A percentile compares a stretch with the other conserved stretches of the same genome.
Evolutionary conservation across 2,329 filamentous ascomycete species (phyloP).

Genomic region (Lomentospora prolificans): DNA sequence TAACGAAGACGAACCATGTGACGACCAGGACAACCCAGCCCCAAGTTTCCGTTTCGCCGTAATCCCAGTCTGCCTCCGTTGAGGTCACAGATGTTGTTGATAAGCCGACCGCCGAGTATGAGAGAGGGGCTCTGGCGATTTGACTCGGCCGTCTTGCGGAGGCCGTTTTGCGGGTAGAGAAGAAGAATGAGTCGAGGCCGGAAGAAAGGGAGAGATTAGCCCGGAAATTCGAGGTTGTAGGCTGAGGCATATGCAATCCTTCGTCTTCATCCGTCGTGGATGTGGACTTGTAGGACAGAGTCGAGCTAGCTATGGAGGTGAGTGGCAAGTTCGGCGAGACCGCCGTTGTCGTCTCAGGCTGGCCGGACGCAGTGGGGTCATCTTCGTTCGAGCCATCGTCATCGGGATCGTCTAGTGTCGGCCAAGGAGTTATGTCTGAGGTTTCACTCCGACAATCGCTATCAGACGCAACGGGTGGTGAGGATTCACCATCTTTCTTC

Average conservation of each 20-base stretch:
- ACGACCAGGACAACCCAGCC: constrained; percentile 85
- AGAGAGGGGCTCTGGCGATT: constrained; percentile 50
- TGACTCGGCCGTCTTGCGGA: constrained; percentile 38
- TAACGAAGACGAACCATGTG: constrained; percentile 93
- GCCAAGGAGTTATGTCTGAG: constrained; percentile 11
- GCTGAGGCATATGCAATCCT: constrained; percentile 50
- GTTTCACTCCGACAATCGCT: constrained; percentile 4
- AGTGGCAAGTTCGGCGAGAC: constrained; percentile 4
- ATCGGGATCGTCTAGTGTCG: constrained; percentile 8
- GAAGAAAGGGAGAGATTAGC: constrained; percentile 38
- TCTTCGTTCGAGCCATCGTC: constrained; percentile 5
- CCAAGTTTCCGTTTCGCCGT: constrained; percentile 95
- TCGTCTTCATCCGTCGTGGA: constrained; percentile 78
- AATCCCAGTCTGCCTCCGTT: constrained; percentile 64
- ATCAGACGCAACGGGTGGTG: neutral
- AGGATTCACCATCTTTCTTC: neutral
- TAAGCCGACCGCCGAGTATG: constrained; percentile 42
- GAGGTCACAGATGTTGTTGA: constrained; percentile 36
- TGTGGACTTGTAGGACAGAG: constrained; percentile 50
- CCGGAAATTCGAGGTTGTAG: constrained; percentile 31
- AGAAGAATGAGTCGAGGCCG: constrained; percentile 58
- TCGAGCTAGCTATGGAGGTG: constrained; percentile 30
- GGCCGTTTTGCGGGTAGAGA: constrained; percentile 29
- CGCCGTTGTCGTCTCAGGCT: constrained; percentile 14
- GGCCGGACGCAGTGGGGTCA: constrained; percentile 9